A percentile compares a stretch with the other conserved stretches of the same genome.
Conservation (phyloP, 805 yeast species). For the Metschnikowia colocasiae region DNA sequence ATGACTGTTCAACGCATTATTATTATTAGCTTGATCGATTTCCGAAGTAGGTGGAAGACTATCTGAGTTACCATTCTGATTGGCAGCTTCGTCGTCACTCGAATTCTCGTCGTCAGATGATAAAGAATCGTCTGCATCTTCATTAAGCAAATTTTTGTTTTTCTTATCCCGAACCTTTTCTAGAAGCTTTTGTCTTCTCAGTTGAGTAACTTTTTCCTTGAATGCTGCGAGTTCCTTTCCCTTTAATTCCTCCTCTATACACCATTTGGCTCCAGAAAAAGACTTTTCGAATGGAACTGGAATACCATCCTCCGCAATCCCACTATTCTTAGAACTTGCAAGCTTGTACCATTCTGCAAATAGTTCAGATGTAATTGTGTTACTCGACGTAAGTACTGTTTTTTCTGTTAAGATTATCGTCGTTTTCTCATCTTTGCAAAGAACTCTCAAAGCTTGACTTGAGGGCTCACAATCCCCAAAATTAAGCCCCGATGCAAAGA, state of each 20-base stretch:
- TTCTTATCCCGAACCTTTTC: constrained; percentile 42
- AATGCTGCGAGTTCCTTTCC: constrained; percentile 51
- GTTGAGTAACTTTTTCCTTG: constrained; percentile 41
- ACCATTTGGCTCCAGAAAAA: constrained; percentile 38
- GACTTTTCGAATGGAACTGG: constrained; percentile 51
- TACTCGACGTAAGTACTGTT: constrained; percentile 27
- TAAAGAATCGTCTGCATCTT: constrained; percentile 20
- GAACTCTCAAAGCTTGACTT: constrained; percentile 45
- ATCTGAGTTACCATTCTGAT: background rate
- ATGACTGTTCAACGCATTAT: constrained; percentile 35
- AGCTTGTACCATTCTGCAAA: constrained; percentile 51
- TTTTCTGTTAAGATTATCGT: constrained; percentile 75
- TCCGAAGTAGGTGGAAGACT: background rate
- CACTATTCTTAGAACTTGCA: constrained; percentile 32
- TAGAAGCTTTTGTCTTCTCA: constrained; percentile 40
- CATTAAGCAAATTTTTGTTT: constrained; percentile 37
- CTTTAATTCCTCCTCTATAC: constrained; percentile 46
- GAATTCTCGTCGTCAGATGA: constrained; percentile 27
- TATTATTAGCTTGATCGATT: background rate
- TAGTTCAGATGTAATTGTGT: constrained; percentile 49
- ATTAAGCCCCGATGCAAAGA: constrained; percentile 70
- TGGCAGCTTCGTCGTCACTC: constrained; percentile 29
- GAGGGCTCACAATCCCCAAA: constrained; percentile 62
- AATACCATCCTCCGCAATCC: constrained; percentile 54
- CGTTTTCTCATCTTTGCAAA: constrained; percentile 63